Conservation (phyloP, 2,329 filamentous ascomycete genomes). For the Colletotrichum viniferum region DNA sequence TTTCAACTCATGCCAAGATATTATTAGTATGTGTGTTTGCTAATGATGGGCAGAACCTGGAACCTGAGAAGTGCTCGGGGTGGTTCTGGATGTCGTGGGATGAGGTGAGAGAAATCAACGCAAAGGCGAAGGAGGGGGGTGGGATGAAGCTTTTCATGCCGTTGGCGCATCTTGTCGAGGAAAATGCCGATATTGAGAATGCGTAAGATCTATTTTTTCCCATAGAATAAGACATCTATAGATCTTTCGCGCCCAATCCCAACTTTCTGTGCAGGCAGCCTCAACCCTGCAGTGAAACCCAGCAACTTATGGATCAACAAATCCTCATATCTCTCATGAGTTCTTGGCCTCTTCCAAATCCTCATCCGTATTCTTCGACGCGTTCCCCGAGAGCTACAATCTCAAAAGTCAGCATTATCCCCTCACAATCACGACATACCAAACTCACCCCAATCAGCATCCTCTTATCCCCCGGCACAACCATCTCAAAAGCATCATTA, state of each 20-base stretch:
- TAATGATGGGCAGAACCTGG: constrained; percentile 35
- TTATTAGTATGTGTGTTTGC: too few relatives aligned
- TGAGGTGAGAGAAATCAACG: constrained; percentile 35
- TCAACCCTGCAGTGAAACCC: too few relatives aligned
- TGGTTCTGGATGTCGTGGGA: constrained; percentile 56
- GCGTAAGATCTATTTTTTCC: not conserved
- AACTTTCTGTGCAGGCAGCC: too few relatives aligned
- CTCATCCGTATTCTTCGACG: not conserved
- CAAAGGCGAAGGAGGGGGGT: not conserved
- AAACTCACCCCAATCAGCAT: not conserved
- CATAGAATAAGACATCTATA: not conserved
- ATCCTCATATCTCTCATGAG: too few relatives aligned
- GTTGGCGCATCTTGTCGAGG: constrained; percentile 32
- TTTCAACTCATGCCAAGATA: too few relatives aligned
- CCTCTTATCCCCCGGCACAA: not conserved
- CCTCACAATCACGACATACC: too few relatives aligned
- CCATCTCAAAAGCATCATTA: not conserved
- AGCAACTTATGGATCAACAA: too few relatives aligned
- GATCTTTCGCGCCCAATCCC: not conserved
- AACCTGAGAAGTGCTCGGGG: constrained; percentile 54
- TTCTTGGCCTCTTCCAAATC: not conserved
- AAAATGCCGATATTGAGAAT: constrained; percentile 22
- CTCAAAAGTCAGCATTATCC: not conserved
- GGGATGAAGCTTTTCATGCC: constrained; percentile 35
- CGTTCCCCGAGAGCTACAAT: not conserved